phyloP scores from a whole-genome alignment of 192 early-diverging fungal species.

The Gaertneriomyces sp. region DNA sequence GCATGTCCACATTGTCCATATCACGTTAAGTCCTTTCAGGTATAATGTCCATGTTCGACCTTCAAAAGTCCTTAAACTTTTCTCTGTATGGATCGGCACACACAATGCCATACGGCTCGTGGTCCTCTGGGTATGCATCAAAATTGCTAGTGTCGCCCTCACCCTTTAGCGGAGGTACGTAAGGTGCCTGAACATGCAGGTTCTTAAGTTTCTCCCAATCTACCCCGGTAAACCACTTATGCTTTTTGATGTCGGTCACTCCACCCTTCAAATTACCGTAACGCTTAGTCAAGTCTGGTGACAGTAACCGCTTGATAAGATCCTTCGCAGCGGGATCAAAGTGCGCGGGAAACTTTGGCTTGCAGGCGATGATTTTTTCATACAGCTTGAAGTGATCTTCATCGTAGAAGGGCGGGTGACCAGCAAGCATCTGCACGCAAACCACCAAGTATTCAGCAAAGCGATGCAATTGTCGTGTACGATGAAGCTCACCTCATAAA shows the following conservation, averaged over 20 bases:
- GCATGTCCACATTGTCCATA: too few relatives aligned
- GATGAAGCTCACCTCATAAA: constrained; percentile 50
- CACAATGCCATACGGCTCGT: constrained; percentile 79
- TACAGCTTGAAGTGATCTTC: constrained; percentile 71
- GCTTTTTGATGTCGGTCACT: constrained; percentile 84
- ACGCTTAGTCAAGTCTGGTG: constrained; percentile 70
- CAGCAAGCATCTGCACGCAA: constrained; percentile 55
- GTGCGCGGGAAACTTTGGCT: constrained; percentile 66
- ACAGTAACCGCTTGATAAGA: constrained; percentile 65
- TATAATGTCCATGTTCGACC: neutral
- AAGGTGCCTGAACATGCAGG: constrained; percentile 77
- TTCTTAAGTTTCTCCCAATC: constrained; percentile 80
- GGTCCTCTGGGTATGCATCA: constrained; percentile 89
- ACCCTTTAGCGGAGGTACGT: constrained; percentile 73
- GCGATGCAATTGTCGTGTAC: neutral
- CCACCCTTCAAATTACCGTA: constrained; percentile 75
- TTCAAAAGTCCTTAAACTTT: constrained; percentile 70
- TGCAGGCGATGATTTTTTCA: constrained; percentile 69
- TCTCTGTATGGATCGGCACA: constrained; percentile 69
- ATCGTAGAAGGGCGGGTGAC: constrained; percentile 70
- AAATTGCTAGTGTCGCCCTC: constrained; percentile 93
- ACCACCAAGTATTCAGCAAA: neutral
- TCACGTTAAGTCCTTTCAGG: too few relatives aligned
- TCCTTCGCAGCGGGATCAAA: constrained; percentile 74
- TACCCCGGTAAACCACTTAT: constrained; percentile 92